Conservation (phyloP, 1,284 basidiomycete genomes). For the Somion occarium region DNA sequence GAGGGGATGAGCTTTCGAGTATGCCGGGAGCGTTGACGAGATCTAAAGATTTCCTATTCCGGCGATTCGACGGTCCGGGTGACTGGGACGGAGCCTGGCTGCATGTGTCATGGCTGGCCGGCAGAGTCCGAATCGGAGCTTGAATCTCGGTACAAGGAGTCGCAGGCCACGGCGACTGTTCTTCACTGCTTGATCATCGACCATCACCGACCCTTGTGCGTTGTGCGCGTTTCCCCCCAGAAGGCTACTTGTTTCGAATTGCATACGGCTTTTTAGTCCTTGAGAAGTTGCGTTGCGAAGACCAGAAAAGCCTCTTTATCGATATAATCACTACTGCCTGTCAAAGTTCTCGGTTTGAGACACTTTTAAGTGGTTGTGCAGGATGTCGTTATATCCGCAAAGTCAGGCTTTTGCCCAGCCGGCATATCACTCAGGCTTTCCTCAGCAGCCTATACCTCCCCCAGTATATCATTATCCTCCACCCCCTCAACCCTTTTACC, state of each 20-base stretch:
- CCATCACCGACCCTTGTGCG: conserved; percentile 24
- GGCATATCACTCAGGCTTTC: conserved; percentile 39
- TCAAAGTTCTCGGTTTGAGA: neutral
- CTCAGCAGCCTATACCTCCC: conserved; percentile 35
- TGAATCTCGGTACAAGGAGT: neutral
- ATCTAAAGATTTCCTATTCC: conserved; percentile 11
- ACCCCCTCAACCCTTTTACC: conserved; percentile 32
- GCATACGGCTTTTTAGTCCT: neutral
- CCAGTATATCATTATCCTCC: conserved; percentile 37
- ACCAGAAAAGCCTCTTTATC: neutral
- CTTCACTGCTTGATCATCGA: conserved; percentile 43
- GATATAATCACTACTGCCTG: neutral
- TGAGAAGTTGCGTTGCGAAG: conserved; percentile 13
- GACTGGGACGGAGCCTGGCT: conserved; percentile 20
- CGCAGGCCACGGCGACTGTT: conserved; percentile 9
- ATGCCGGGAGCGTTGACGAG: conserved; percentile 3
- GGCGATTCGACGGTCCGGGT: conserved; percentile 9
- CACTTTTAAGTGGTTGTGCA: conserved; percentile 19
- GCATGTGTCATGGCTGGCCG: conserved; percentile 3
- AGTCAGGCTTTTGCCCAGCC: conserved; percentile 36
- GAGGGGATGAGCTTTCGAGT: conserved; percentile 15
- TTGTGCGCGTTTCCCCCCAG: too few species aligned
- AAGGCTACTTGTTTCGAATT: neutral
- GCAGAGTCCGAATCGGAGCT: conserved; percentile 6
- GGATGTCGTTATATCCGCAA: conserved; percentile 48